Conservation (phyloP, 768 basidiomycete species). For the Dioszegia aurantiaca region DNA sequence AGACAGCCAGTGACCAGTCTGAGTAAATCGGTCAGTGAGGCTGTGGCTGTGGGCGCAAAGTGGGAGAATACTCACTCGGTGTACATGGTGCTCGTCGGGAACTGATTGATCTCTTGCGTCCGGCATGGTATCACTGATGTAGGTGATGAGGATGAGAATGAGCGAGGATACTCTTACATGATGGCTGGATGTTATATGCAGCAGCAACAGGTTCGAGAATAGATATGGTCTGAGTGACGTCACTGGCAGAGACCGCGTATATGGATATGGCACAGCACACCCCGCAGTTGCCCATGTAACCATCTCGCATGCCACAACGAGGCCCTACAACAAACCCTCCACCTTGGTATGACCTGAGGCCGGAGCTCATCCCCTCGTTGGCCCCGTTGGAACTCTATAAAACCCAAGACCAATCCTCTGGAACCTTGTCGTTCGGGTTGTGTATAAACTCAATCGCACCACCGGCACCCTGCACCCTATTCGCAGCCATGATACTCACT, state of each 20-base stretch:
- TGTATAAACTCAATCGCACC: background rate
- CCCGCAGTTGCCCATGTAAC: too few species aligned
- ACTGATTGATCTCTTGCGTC: constrained; percentile 31
- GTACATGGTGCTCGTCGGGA: constrained; percentile 47
- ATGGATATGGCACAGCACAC: too few species aligned
- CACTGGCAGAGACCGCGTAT: too few species aligned
- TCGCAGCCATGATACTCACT: background rate
- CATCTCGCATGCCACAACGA: too few species aligned
- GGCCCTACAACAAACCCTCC: too few species aligned
- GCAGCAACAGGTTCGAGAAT: background rate
- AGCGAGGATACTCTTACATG: too few species aligned
- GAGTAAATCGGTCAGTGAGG: background rate
- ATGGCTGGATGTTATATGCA: background rate
- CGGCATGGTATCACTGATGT: constrained; percentile 22
- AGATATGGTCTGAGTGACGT: background rate
- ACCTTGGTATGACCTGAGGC: too few species aligned
- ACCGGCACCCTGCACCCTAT: background rate
- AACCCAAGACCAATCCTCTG: background rate
- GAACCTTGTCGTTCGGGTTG: background rate
- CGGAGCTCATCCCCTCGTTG: too few species aligned
- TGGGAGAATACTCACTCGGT: constrained; percentile 25
- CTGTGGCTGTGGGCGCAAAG: background rate
- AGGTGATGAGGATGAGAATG: background rate
- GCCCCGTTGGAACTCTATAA: too few species aligned
- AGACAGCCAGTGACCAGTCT: constrained; percentile 47